These are phyloP conservation scores for Ogataea chonburiensis DNA, from an alignment of 805 yeast species.

Conservation along the genomic window DNA sequence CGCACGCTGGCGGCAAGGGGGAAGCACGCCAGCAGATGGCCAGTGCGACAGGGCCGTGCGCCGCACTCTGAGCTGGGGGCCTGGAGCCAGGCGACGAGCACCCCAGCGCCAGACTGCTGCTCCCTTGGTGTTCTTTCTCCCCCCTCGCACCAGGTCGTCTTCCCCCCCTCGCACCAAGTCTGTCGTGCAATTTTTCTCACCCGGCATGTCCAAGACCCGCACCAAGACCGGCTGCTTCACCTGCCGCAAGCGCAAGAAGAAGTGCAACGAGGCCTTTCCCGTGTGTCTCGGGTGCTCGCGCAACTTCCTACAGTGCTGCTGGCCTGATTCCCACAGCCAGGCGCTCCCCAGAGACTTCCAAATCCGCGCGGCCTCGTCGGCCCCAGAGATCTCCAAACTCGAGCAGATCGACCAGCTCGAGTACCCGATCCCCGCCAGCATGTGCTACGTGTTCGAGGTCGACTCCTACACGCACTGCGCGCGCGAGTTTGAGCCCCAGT, in stretches of 20 bases:
- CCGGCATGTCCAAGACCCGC: slow-evolving; percentile 20
- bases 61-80: no score
- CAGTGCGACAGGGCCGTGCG: no score
- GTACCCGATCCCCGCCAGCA: slow-evolving; percentile 26
- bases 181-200: neutral
- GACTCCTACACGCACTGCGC: slow-evolving; percentile 22
- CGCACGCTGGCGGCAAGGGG: no score
- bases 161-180: slow-evolving; percentile 4
- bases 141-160: neutral
- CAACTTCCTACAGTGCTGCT: slow-evolving; percentile 34
- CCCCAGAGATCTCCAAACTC: slow-evolving; percentile 6
- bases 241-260: slow-evolving; percentile 38
- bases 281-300: slow-evolving; percentile 36
- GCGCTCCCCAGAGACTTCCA: slow-evolving; percentile 30
- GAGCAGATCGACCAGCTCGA: slow-evolving; percentile 14
- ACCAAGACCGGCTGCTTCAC: slow-evolving; percentile 38
- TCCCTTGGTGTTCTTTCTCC: no score
- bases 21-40: no score
- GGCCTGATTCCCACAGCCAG: slow-evolving; percentile 30
- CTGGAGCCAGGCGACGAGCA: no score
- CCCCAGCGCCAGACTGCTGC: no score
- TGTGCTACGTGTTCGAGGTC: slow-evolving; percentile 31
- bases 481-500: slow-evolving; percentile 1
- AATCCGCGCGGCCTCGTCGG: slow-evolving; percentile 22
- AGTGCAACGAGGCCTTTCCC: slow-evolving; percentile 36